Base-by-base conservation (phyloP, 345 rosid species). In the Linum tenue region DNA sequence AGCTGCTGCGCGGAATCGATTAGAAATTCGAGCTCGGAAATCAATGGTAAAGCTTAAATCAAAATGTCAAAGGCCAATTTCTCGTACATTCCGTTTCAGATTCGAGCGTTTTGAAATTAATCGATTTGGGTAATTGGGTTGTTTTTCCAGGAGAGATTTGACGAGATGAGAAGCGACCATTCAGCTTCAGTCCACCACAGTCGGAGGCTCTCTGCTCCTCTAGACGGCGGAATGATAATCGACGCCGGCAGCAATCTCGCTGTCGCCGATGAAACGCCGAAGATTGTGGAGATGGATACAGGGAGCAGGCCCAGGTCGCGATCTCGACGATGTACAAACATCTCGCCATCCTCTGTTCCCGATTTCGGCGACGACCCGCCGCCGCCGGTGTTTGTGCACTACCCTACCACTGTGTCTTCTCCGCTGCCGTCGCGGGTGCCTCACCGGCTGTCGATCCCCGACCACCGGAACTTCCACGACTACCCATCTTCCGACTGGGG, bases 251-350 rank as follows among this genome's bases (percentile, higher is more conserved):
- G 50, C 50, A 43, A 43, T 43, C 50, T 43, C 6, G 10, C 38
- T 22, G 91, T 22, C 31, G 31, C 31, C 31, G 31, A 86, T 8
- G 96, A 81, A 62, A 86, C 81, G 75, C 89, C 92, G 16, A 90
- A 90, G 77, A 90, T 90, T 22, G 96, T 90, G 75, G 97, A 90
- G 75, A 81, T 88, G n/a, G 97, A 90, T 44, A 88, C 92, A 4
- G 86, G 83, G 41, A 22, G 31, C 31, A 22, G 31, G 79, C 89
- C 83, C 41, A 78, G 79, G 66, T 83, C 91, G 48, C 83, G 88
- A 72, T 83, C 96, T 16, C 79, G 72, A 22, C 78, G 87, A 71
- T 72, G 86, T 5, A 80, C 80, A 75, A 51, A 22, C 31, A 22
- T 22, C 31, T 22, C 31, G 31, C 31, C 31, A 0, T 22, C 31